These are phyloP conservation scores for Schrenkiella parvula DNA, from an alignment of 345 rosid genomes.

Conservation along the genomic window DNA sequence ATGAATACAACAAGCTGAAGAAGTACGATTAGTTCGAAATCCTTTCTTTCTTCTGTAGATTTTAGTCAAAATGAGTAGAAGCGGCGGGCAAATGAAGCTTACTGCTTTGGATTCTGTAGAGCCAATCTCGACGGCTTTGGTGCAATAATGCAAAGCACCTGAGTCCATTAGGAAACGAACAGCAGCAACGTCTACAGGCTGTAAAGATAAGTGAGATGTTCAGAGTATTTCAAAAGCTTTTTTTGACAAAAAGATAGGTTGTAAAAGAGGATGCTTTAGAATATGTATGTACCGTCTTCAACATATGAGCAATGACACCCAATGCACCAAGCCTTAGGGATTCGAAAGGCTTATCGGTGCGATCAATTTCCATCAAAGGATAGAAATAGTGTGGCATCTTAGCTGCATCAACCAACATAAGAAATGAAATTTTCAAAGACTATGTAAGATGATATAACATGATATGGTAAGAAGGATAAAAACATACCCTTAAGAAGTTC, in stretches of 20 bases:
- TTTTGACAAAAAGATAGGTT: background rate
- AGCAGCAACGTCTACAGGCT: slow-evolving; percentile 34
- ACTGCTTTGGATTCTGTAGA: slow-evolving; percentile 37
- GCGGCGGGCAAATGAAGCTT: slow-evolving; percentile 10
- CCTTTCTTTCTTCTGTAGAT: background rate
- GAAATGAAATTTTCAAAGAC: background rate
- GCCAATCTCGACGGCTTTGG: slow-evolving; percentile 41
- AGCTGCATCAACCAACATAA: slow-evolving; percentile 40
- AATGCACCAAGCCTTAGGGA: slow-evolving; percentile 47
- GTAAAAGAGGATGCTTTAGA: background rate
- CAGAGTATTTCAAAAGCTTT: background rate
- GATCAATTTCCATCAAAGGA: slow-evolving; percentile 37
- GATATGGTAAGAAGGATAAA: slow-evolving; percentile 4
- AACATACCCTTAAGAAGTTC: slow-evolving; percentile 44
- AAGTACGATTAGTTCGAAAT: background rate
- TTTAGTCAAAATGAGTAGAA: background rate
- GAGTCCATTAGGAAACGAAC: slow-evolving; percentile 33
- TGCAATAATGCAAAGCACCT: slow-evolving; percentile 34
- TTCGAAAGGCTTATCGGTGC: slow-evolving; percentile 35
- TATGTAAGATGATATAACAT: background rate
- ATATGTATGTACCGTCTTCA: slow-evolving; percentile 38
- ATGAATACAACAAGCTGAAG: slow-evolving; percentile 48
- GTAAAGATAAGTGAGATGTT: slow-evolving; percentile 14
- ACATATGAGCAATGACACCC: slow-evolving; percentile 51
- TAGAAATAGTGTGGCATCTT: slow-evolving; percentile 39